Base-by-base conservation (phyloP, 2,329 filamentous ascomycete genomes). In the Botrytis byssoidea region DNA sequence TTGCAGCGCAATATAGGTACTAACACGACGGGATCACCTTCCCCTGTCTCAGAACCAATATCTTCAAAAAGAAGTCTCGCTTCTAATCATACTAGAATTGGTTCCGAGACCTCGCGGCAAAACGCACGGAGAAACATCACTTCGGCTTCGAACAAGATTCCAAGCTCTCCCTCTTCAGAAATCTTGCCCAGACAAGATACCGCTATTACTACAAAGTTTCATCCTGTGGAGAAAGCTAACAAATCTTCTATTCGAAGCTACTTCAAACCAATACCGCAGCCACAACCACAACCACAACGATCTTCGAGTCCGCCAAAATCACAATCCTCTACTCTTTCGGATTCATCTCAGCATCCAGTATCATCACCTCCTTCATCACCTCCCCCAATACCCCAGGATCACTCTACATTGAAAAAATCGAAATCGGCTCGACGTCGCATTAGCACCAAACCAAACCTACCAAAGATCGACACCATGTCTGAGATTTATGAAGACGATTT, bases 211-310 rank as follows among this genome's bases (percentile, higher is more conserved):
- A 16, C 44, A 60, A 40, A 60, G 35, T 18, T 66, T 2, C 51
- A 66, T 67, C 63, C 42, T 32, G 37, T 70, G 32, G 76, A 76
- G 55, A 74, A 74, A 72, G n/a, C 74, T 29, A 74, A 74, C 55
- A 75, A 73, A 48, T 73, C 71, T 7, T 76, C 76, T 4, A 81
- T 81, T 64, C 72, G 74, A 44, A 78, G 72, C 69, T 81, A 79
- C 51, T 80, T 81, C 73, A 76, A 76, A 60, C 76, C 78, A 48
- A 25, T 77, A 29, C 70, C 67, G 18, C 67, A 59, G n/a, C n/a
- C 46, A 67, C 20, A 48, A 57, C n/a, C 46, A 66, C 20, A 25
- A 57, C n/a, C 60, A 67, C 60, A 37, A 51, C 72, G 61, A 32
- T 76, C 75, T 32, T 75, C 75, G 42, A 77, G 74, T 72, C 74